Base-by-base conservation (phyloP, 2,329 filamentous ascomycete species). In the Lachnellula suecica region DNA sequence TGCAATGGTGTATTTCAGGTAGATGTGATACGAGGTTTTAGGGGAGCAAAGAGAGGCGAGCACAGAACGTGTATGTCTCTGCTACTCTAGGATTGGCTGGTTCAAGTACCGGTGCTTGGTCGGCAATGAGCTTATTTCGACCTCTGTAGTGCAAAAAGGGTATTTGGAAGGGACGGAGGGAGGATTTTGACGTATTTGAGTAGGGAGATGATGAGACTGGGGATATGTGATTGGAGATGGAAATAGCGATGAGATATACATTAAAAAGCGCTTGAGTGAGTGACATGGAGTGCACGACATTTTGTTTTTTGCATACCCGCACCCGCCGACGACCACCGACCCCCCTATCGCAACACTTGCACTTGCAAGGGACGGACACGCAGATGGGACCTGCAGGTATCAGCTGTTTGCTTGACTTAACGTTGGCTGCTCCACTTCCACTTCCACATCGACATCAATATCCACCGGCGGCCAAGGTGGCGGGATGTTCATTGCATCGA, bases 311-410 rank as follows among this genome's bases (percentile, higher is more conserved):
- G n/a, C n/a, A n/a, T n/a, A n/a, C n/a, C n/a, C n/a, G n/a, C n/a
- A n/a, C n/a, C n/a, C n/a, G n/a, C n/a, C n/a, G n/a, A n/a, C n/a
- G n/a, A n/a, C n/a, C n/a, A n/a, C n/a, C n/a, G n/a, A n/a, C n/a
- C n/a, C n/a, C n/a, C n/a, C n/a, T n/a, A 20, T 15, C 17, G 10
- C 9, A 20, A 22, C 19, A 31, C 27, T 31, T 24, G 11, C 22
- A n/a, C 15, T 29, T 44, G 42, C 15, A 44, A 44, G 13, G 31
- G n/a, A 31, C 44, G 41, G 31, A 19, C 15, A 22, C 23, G 10
- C 13, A 17, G 11, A 11, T 11, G 29, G 50, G 44, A 52, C 44
- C 50, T 52, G 50, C 50, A 52, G 50, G 34, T 31, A 44, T 48
- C 31, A 52, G 44, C 37, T 52, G 45, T 52, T 48, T 27, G 22